Evolutionary conservation across 2,329 filamentous ascomycete species (phyloP), one percentile per base, ranked within the genome.

Genomic region (Aciculosporium take): DNA sequence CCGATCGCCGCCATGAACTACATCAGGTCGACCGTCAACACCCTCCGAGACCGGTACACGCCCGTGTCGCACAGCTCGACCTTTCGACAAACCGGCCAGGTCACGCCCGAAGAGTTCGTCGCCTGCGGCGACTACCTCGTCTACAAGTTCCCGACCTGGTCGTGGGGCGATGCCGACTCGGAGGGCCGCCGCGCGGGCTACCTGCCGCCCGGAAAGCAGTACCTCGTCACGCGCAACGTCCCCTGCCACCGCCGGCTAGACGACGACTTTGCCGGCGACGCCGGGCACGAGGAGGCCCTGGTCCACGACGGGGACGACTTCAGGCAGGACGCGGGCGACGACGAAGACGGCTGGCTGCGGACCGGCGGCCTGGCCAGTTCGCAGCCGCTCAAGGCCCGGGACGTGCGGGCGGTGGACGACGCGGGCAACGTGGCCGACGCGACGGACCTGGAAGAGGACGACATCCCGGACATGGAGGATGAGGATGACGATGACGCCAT

Each of bases 131-230:
- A 98, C 67, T 98, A 96, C 61, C 79, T 98, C 29, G 88, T 94
- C 56, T 94, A 93, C 78, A 96, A 95, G 69, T 98, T 98, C 65
- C 91, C 89, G 7, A 94, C 89, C 44, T 98, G 91, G 91, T 83
- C 85, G 38, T 98, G 91, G 91, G 79, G 83, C 49, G 85, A 91
- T 54, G 88, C 89, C 50, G 84, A 89, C 42, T 77, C 79, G n/a
- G 75, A 80, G 1, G 72, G 76, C 46, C 84, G 86, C 60, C 81
- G 87, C 48, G 84, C 84, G 42, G 68, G 70, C 49, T 84, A 94
- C 57, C 76, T 98, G 4, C 91, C 91, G 1, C 65, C 79, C 0
- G 85, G 83, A 39, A 98, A 96, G 67, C 91, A 98, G 71, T 98
- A 87, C 56, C 74, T 98, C 29, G 83, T 96, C 32, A 95, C 91